Base-by-base conservation (phyloP, 805 yeast species). In the Metschnikowia cubensis region DNA sequence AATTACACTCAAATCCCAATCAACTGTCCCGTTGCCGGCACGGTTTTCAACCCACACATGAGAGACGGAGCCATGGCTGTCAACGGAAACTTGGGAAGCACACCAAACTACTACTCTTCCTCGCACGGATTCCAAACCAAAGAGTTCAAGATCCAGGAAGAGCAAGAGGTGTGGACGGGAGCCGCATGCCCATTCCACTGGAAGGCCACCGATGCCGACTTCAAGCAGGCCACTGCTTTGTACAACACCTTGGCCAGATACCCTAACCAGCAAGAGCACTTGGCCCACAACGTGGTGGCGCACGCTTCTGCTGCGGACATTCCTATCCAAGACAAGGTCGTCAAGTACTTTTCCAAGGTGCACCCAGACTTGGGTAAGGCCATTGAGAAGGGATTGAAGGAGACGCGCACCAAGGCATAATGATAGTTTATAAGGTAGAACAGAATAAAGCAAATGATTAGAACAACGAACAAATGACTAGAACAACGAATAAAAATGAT, bases 1-100 rank as follows among this genome's bases (percentile, higher is more conserved):
- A 87, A 89, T 73, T 89, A 85, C 70, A 77, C 80, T 43, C 92
- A 87, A 70, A 84, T 89, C 50, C 96, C 96, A n/a, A 90, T 87
- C 59, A 89, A 89, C 68, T 86, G 95, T 69, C 96, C 96, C 50
- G 69, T 73, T 36, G 60, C 75, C 44, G 76, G 75, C 46, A 49
- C 48, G 5, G 75, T 72, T 21, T 74, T 59, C 65, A 71, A 71
- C 65, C 96, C 96, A 29, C 84, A 82, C 60, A 79, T 84, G 59
- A 81, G 96, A 73, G 96, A 89, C 66, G 96, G 96, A 68, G 79
- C 83, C 42, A 84, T 85, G 90, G 57, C 47, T 47, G 75, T 73
- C 45, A 70, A 73, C 59, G 78, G 78, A 49, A 89, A 89, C 73
- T 79, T 84, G 63, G 96, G 95, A 37, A 70, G 79, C 49, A 80